These are phyloP conservation scores for Delonix regia DNA, from an alignment of 306 rosid species.

Conservation along the genomic window DNA sequence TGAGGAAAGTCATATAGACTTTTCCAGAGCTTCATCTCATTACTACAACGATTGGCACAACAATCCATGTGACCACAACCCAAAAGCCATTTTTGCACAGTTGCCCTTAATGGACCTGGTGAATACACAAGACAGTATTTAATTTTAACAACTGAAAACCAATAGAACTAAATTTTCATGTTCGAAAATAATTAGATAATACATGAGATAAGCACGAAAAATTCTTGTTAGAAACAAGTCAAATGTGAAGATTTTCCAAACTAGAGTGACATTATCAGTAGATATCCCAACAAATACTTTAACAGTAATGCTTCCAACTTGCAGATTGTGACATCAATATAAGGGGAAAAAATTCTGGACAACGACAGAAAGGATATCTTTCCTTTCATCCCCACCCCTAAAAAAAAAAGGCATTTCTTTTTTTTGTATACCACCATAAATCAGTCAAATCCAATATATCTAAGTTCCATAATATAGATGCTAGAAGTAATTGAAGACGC, in stretches of 20 bases:
- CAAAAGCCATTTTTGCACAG: conserved; percentile 71
- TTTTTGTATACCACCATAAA: conserved; percentile 21
- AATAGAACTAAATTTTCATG: conserved; percentile 22
- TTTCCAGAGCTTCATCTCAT: conserved; percentile 56
- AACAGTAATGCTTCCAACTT: conserved; percentile 21
- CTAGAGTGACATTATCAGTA: neutral
- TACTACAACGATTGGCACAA: conserved; percentile 56
- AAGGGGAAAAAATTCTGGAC: neutral
- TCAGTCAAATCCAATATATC: conserved; percentile 26
- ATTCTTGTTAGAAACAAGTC: neutral
- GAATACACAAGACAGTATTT: conserved; percentile 37
- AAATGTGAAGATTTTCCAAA: conserved; percentile 20
- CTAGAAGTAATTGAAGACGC: too few species aligned
- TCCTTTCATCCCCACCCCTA: neutral
- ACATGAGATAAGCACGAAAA: neutral
- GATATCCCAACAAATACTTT: neutral
- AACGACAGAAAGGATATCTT: conserved; percentile 13
- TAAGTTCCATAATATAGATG: neutral
- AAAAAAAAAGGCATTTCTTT: conserved; percentile 22
- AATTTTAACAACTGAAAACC: conserved; percentile 32
- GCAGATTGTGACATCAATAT: conserved; percentile 2
- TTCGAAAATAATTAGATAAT: neutral
- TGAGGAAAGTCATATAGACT: conserved; percentile 70
- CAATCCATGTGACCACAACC: conserved; percentile 70
- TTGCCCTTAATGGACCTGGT: conserved; percentile 70